Conservation (phyloP, 2,329 filamentous ascomycete genomes). For the Colletotrichum liaoningense region DNA sequence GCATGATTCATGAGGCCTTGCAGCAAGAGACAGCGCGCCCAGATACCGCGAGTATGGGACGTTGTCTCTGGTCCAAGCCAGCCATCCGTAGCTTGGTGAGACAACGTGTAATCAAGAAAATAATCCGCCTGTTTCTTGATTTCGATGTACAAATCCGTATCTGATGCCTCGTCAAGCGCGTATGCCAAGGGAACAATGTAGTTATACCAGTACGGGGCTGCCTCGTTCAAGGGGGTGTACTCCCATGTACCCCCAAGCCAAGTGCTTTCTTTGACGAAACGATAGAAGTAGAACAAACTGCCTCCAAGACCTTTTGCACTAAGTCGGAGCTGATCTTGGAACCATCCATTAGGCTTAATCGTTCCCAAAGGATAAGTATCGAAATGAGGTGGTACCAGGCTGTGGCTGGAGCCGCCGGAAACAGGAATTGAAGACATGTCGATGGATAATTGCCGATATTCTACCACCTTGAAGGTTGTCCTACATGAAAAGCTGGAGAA, state of each 20-base stretch:
- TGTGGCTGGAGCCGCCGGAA: too few relatives aligned
- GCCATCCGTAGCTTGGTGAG: slow-evolving; percentile 62
- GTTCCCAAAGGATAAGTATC: slow-evolving; percentile 59
- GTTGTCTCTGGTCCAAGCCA: slow-evolving; percentile 66
- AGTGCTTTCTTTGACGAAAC: slow-evolving; percentile 59
- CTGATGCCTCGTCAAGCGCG: slow-evolving; percentile 48
- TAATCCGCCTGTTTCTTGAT: slow-evolving; percentile 39
- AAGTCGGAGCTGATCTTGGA: slow-evolving; percentile 60
- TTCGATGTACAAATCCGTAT: slow-evolving; percentile 39
- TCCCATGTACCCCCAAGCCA: slow-evolving; percentile 63
- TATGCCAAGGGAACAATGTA: slow-evolving; percentile 68
- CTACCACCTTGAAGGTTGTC: too few relatives aligned
- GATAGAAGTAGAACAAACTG: slow-evolving; percentile 65
- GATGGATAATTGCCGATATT: too few relatives aligned
- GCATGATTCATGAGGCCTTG: slow-evolving; percentile 58
- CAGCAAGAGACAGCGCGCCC: slow-evolving; percentile 63
- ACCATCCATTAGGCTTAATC: slow-evolving; percentile 63
- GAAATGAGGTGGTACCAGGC: slow-evolving; percentile 48
- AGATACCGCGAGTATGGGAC: slow-evolving; percentile 57
- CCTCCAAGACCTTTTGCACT: slow-evolving; percentile 64
- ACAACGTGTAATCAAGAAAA: slow-evolving; percentile 59
- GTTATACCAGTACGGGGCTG: slow-evolving; percentile 71
- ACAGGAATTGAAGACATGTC: too few relatives aligned
- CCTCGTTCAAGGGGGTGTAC: slow-evolving; percentile 68
- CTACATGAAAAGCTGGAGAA: too few relatives aligned